phyloP scores from a whole-genome alignment of 768 basidiomycete species.

The Asterophora lycoperdoides region DNA sequence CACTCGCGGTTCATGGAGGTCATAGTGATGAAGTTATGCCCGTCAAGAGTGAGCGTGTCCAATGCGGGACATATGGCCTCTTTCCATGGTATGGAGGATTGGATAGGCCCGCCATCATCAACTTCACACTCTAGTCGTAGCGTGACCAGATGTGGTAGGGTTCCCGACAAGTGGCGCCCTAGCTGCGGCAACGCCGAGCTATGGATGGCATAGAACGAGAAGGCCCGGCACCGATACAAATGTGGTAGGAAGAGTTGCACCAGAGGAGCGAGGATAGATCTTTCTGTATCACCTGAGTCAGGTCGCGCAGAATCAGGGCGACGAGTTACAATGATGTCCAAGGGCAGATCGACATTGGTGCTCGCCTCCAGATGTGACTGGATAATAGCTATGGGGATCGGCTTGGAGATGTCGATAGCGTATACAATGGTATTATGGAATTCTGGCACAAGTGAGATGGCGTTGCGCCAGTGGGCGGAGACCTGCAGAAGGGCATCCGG shows the following conservation, averaged over 20 bases:
- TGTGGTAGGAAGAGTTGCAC: not conserved
- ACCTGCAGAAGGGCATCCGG: not conserved
- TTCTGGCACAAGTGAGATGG: not conserved
- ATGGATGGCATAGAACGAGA: conserved; percentile 1
- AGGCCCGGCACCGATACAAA: not conserved
- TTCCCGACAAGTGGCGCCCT: not conserved
- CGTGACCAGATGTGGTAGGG: not conserved
- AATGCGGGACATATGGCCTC: not conserved
- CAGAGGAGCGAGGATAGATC: not conserved
- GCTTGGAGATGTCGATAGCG: not conserved
- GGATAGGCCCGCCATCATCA: not conserved
- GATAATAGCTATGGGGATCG: not conserved
- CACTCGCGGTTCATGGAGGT: not conserved
- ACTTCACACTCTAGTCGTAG: not conserved
- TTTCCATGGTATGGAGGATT: not conserved
- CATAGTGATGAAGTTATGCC: not conserved
- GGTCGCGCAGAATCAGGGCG: not conserved
- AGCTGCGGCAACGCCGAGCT: not conserved
- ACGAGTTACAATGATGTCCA: not conserved
- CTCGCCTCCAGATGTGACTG: not conserved
- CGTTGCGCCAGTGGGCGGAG: not conserved
- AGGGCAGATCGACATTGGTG: not conserved
- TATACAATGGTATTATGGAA: not conserved
- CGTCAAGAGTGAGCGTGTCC: not conserved
- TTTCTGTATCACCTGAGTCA: not conserved